Base-by-base conservation (phyloP, 208 protist genomes). In the Trypanosoma melophagium region DNA sequence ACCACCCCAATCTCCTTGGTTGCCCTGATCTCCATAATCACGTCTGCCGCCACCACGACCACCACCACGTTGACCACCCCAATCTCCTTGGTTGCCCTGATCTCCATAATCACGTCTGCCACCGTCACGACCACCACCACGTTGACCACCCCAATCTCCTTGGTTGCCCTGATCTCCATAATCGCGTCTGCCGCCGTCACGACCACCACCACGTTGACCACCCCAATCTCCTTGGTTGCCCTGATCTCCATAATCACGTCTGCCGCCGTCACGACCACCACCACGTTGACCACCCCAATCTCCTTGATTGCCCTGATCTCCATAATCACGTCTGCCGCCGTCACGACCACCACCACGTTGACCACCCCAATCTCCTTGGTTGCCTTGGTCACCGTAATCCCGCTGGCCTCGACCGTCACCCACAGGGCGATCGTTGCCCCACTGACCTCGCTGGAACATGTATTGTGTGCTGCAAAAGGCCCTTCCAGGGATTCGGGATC, bases 391-490 rank as follows among this genome's bases (percentile, higher is more conserved):
- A 44, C 66, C 58, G 45, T 71, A 71, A 50, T 66, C 68, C 10
- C 60, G 55, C 22, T 38, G 63, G 25, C 58, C 53, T 41, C 63
- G 21, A n/a, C 52, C 7, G n/a, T 60, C 50, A 7, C 62, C 38
- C n/a, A 17, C 10, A 7, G 19, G 28, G 10, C n/a, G 28, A 7
- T 57, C 49, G 42, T 41, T 52, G 25, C 60, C 60, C 60, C 60
- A 74, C 38, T 69, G 69, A 4, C 69, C 69, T 63, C 69, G 60
- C 55, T 74, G 69, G 24, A 74, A 59, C 0, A 74, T 35, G 35
- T 17, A 68, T 9, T 62, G 51, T 24, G 61, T 74, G 38, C 55
- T 49, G 35, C 69, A 67, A 22, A 74, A 52, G 2, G 61, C 41
- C 45, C 69, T 67, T 51, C 44, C 14, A 58, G 41, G 24, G 28